Percentiles rank a stretch among this genome's conserved stretches.
These are phyloP conservation scores for Hymenoscyphus scutula DNA, from an alignment of 2,329 filamentous ascomycete genomes.

Conservation along the genomic window DNA sequence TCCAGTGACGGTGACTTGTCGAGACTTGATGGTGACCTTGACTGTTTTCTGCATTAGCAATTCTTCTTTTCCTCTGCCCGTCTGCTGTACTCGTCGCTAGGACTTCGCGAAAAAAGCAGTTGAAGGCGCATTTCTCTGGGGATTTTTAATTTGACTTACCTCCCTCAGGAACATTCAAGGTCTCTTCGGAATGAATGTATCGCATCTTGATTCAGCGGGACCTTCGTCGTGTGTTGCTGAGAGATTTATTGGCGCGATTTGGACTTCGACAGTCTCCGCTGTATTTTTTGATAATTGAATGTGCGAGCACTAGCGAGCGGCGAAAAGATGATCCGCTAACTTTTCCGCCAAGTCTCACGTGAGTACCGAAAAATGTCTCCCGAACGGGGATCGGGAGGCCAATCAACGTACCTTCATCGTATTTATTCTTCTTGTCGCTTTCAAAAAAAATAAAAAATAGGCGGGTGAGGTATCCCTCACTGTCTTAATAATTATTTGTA, in stretches of 20 bases:
- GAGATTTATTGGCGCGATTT: conserved; percentile 8
- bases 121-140: neutral
- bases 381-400: no score
- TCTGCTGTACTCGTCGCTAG: neutral
- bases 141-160: conserved; percentile 60
- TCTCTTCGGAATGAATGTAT: conserved; percentile 99
- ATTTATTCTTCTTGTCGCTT: no score
- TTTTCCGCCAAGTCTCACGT: no score
- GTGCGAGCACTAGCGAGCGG: no score
- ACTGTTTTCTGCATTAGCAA: conserved; percentile 59
- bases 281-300: no score
- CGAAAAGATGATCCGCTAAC: no score
- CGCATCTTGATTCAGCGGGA: conserved; percentile 73
- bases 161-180: conserved; percentile 92
- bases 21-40: conserved; percentile 96
- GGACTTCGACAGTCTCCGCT: no score
- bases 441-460: no score
- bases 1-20: conserved; percentile 94
- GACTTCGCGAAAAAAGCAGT: conserved; percentile 3
- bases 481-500: no score
- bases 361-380: no score
- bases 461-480: no score
- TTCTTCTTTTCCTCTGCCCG: conserved; percentile 19
- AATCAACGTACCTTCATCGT: no score
- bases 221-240: conserved; percentile 29